These are phyloP conservation scores for Umbelopsis sp. DNA, from an alignment of 192 early-diverging fungal species.

Conservation along the genomic window DNA sequence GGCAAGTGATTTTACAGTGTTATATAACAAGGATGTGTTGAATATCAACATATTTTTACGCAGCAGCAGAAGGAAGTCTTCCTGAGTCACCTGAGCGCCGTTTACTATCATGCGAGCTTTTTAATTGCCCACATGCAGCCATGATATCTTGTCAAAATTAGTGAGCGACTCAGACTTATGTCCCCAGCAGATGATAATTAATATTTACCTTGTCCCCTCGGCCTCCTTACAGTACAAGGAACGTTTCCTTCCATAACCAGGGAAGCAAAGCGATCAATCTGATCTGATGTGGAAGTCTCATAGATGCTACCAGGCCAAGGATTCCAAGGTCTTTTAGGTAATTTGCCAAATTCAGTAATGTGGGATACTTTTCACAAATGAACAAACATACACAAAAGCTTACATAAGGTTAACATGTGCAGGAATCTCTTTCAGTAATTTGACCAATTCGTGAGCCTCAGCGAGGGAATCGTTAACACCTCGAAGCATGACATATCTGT, in stretches of 20 bases:
- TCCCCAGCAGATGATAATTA: background rate
- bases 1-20: too few species aligned
- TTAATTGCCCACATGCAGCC: constrained; percentile 78
- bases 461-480: constrained; percentile 77
- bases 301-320: constrained; percentile 83
- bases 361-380: background rate
- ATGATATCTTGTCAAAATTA: constrained; percentile 60
- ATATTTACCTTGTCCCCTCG: constrained; percentile 52
- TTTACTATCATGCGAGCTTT: constrained; percentile 18
- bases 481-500: constrained; percentile 82
- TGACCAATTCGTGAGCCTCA: constrained; percentile 69
- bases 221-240: constrained; percentile 61
- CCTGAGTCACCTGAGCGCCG: background rate
- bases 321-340: constrained; percentile 71
- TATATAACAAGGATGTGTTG: too few species aligned
- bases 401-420: constrained; percentile 78
- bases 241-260: constrained; percentile 50
- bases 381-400: background rate
- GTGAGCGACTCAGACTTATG: background rate
- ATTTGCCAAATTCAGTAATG: background rate
- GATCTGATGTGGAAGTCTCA: constrained; percentile 52
- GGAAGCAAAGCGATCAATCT: constrained; percentile 59
- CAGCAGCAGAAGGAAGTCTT: background rate
- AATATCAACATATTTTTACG: too few species aligned
- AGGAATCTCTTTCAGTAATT: constrained; percentile 63